Evolutionary conservation across 306 rosid genomes (phyloP).

Genomic region (Betula pendula): DNA sequence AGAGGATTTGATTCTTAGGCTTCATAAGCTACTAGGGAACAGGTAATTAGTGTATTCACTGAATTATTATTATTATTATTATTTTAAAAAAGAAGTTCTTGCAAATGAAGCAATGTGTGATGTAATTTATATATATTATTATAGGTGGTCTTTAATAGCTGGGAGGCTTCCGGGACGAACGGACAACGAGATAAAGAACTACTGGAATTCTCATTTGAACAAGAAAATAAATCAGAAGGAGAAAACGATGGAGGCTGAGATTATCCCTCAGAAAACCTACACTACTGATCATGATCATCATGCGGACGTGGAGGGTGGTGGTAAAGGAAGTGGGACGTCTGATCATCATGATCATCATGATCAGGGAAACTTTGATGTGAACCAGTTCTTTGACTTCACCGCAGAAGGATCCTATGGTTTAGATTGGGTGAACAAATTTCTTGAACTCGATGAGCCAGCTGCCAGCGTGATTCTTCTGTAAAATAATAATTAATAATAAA

Average conservation of each 20-base stretch:
- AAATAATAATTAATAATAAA: no score
- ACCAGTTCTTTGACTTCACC: conserved; percentile 53
- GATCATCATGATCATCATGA: no score
- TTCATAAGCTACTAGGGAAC: conserved; percentile 54
- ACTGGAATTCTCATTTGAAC: conserved; percentile 79
- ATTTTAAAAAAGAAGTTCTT: not conserved
- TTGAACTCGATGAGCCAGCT: conserved; percentile 47
- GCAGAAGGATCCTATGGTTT: conserved; percentile 38
- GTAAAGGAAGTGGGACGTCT: conserved; percentile 6
- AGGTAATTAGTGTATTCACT: conserved; percentile 36
- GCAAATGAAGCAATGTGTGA: not conserved
- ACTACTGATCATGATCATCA: no score
- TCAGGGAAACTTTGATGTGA: conserved; percentile 40
- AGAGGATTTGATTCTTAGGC: conserved; percentile 59
- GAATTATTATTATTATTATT: no score
- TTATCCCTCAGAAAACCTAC: not conserved
- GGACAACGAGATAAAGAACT: conserved; percentile 68
- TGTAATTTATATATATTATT: not conserved
- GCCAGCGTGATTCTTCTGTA: no score
- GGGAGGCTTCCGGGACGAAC: conserved; percentile 77
- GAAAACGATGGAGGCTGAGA: conserved; percentile 27
- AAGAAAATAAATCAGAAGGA: conserved; percentile 39
- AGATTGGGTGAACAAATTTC: conserved; percentile 58
- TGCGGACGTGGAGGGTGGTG: conserved; percentile 11
- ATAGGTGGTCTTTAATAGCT: conserved; percentile 74